Conservation (phyloP, 2,329 filamentous ascomycete genomes). For the Fonsecaea erecta region DNA sequence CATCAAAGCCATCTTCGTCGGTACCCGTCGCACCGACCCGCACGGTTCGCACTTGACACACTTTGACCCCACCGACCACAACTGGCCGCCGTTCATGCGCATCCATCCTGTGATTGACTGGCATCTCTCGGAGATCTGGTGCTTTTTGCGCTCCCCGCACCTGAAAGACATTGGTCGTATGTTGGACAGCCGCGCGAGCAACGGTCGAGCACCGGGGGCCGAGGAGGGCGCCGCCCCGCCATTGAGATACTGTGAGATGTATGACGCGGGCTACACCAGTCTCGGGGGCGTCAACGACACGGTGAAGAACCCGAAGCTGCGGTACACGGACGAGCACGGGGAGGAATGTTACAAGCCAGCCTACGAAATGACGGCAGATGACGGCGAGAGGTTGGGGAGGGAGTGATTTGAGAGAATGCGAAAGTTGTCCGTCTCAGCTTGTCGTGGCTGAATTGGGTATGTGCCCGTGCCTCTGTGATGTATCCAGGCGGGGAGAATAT, state of each 20-base stretch:
- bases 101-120: slow-evolving; percentile 96
- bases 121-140: slow-evolving; percentile 95
- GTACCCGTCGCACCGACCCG: slow-evolving; percentile 88
- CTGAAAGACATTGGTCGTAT: slow-evolving; percentile 56
- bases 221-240: slow-evolving; percentile 16
- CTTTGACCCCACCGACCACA: slow-evolving; percentile 85
- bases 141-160: slow-evolving; percentile 67
- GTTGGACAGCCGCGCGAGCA: not conserved
- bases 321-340: slow-evolving; percentile 41
- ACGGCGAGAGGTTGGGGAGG: slow-evolving; percentile 77
- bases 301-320: slow-evolving; percentile 79
- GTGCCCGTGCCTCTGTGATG: not conserved
- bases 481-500: not conserved
- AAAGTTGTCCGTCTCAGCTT: not conserved
- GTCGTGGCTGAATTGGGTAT: not conserved
- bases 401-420: slow-evolving; percentile 49
- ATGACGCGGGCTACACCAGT: slow-evolving; percentile 87
- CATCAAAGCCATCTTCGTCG: slow-evolving; percentile 82
- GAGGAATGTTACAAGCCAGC: slow-evolving; percentile 67
- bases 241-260: slow-evolving; percentile 81
- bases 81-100: slow-evolving; percentile 91
- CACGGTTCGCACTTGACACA: slow-evolving; percentile 77
- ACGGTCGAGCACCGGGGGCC: not conserved
- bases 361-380: slow-evolving; percentile 74
- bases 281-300: slow-evolving; percentile 91